Percentiles rank a stretch among this genome's conserved stretches.
These are phyloP conservation scores for Annulohypoxylon nitens DNA, from an alignment of 495 filamentous ascomycete species.

Conservation along the genomic window DNA sequence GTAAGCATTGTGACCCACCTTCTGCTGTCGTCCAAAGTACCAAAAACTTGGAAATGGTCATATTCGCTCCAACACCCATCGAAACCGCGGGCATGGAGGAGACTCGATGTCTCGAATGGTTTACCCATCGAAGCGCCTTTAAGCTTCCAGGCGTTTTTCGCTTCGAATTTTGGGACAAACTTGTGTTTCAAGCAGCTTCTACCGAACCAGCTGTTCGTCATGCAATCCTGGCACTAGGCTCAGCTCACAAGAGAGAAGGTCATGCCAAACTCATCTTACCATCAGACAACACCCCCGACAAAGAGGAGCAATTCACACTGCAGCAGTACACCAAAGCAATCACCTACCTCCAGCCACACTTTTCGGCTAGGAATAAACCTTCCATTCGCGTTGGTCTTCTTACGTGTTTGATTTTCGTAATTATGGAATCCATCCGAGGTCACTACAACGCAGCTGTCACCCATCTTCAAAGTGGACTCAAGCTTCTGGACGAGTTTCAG, in stretches of 20 bases:
- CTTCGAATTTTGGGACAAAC: conserved; percentile 61
- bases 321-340: conserved; percentile 64
- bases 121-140: conserved; percentile 54
- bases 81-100: conserved; percentile 41
- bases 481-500: conserved; percentile 48
- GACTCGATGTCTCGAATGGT: conserved; percentile 57
- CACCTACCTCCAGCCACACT: conserved; percentile 51
- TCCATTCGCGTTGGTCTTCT: conserved; percentile 62
- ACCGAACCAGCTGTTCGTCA: conserved; percentile 66
- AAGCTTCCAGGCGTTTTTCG: conserved; percentile 62
- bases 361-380: conserved; percentile 35
- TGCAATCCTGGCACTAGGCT: conserved; percentile 63
- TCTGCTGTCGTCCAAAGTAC: conserved; percentile 3
- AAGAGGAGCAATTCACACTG: conserved; percentile 55
- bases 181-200: conserved; percentile 61
- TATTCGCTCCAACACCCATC: conserved; percentile 30
- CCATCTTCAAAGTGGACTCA: conserved; percentile 63
- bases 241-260: conserved; percentile 56
- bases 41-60: conserved; percentile 9
- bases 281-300: conserved; percentile 28
- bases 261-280: conserved; percentile 2
- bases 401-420: conserved; percentile 69
- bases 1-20: conserved; percentile 49
- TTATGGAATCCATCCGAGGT: conserved; percentile 68
- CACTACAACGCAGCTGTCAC: conserved; percentile 55